Conservation (phyloP, 179 eudicot genomes). For the Dionaea muscipula region DNA sequence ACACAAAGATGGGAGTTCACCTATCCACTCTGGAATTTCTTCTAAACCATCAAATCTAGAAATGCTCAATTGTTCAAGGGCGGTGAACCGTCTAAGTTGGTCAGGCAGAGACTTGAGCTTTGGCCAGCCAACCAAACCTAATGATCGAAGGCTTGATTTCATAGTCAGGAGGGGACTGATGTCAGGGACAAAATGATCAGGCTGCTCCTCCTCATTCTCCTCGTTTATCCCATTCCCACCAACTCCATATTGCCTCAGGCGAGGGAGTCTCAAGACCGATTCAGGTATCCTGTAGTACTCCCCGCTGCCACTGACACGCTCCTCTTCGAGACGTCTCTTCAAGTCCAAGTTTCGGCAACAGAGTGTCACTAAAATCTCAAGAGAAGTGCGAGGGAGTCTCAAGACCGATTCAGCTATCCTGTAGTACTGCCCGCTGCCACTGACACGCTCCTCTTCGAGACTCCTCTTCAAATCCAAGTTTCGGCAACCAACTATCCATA, state of each 20-base stretch:
- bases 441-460: neutral
- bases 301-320: neutral
- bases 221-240: neutral
- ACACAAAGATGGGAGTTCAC: conserved; percentile 6
- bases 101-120: conserved; percentile 6
- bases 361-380: neutral
- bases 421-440: neutral
- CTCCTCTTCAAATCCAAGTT: neutral
- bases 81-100: conserved; percentile 6
- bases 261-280: conserved; percentile 1
- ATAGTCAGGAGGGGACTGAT: conserved; percentile 1
- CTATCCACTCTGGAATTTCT: conserved; percentile 15
- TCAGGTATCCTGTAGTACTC: neutral
- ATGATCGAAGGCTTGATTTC: neutral
- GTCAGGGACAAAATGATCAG: conserved; percentile 1
- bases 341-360: neutral
- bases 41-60: neutral
- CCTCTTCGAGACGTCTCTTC: neutral
- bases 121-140: neutral
- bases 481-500: neutral
- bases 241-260: neutral
- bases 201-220: conserved; percentile 2
- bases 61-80: neutral
- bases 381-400: conserved; percentile 4
- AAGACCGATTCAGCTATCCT: neutral